These are phyloP conservation scores for Triticum turgidum DNA, from an alignment of 176 grass and related monocot genomes.

Conservation along the genomic window DNA sequence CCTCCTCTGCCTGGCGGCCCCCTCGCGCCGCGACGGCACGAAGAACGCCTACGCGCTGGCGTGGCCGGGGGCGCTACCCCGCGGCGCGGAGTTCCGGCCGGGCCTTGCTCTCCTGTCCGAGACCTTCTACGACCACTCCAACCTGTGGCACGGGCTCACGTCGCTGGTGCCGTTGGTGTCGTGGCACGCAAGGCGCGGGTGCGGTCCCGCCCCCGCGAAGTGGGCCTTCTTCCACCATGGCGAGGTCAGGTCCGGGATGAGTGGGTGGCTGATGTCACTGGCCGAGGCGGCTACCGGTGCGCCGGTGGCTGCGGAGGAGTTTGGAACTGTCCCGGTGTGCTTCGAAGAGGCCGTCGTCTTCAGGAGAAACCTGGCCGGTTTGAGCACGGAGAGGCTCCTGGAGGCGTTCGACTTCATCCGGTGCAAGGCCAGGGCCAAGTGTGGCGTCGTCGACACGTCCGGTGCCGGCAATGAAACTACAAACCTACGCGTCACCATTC, in stretches of 20 bases:
- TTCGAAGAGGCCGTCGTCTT: neutral
- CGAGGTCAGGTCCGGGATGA: slow-evolving; percentile 42
- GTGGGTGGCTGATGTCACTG: slow-evolving; percentile 37
- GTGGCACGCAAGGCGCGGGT: slow-evolving; percentile 43
- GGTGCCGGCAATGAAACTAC: neutral
- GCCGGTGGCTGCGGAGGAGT: slow-evolving; percentile 32
- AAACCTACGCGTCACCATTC: slow-evolving; percentile 35
- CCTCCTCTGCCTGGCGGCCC: slow-evolving; percentile 51
- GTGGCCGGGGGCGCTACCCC: slow-evolving; percentile 56
- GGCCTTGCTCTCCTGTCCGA: slow-evolving; percentile 64
- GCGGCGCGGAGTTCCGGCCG: slow-evolving; percentile 21
- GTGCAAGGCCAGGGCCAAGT: slow-evolving; percentile 56
- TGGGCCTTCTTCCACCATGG: slow-evolving; percentile 68
- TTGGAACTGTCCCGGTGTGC: slow-evolving; percentile 28
- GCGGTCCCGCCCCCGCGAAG: slow-evolving; percentile 22
- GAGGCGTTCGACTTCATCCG: slow-evolving; percentile 51
- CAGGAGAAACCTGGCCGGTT: too few relatives aligned
- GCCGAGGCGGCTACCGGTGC: slow-evolving; percentile 1
- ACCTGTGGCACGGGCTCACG: slow-evolving; percentile 65
- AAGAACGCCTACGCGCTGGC: slow-evolving; percentile 65
- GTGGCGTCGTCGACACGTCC: neutral
- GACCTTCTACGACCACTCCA: slow-evolving; percentile 62
- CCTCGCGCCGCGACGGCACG: slow-evolving; percentile 32
- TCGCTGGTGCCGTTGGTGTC: slow-evolving; percentile 47
- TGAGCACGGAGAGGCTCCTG: slow-evolving; percentile 27